Evolutionary conservation across 108 stramenopile species (phyloP).

Genomic region (Nannochloropsis gaditana): DNA sequence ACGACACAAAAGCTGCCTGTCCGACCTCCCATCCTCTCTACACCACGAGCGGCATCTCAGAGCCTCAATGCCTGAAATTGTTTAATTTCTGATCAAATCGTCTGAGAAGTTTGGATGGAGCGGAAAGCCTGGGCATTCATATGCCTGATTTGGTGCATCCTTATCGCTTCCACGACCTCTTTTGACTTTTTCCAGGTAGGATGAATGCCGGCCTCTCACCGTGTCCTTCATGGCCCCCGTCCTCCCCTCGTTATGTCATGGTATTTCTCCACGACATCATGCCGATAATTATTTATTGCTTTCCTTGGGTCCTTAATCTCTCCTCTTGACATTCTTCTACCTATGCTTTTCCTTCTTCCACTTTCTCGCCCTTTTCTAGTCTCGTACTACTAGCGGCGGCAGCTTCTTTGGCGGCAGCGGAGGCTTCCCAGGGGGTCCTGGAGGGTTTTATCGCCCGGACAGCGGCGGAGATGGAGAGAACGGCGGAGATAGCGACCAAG

Average conservation of each 20-base stretch:
- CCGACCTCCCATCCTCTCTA: too few species aligned
- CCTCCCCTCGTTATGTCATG: too few species aligned
- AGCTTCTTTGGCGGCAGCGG: not conserved
- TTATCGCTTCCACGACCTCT: not conserved
- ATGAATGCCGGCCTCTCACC: too few species aligned
- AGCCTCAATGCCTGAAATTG: too few species aligned
- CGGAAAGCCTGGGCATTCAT: not conserved
- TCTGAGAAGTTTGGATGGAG: not conserved
- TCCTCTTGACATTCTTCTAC: not conserved
- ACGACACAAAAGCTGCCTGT: too few species aligned
- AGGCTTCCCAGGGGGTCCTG: not conserved
- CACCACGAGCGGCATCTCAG: too few species aligned
- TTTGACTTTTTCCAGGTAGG: slow-evolving; percentile 9
- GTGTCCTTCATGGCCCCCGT: too few species aligned
- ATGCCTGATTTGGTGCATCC: not conserved
- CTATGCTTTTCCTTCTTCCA: not conserved
- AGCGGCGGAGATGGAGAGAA: not conserved
- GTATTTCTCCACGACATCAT: too few species aligned
- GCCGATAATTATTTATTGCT: too few species aligned
- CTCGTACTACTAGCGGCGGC: slow-evolving; percentile 15
- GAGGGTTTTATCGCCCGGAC: not conserved
- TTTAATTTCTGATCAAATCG: too few species aligned
- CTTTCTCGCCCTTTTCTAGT: not conserved
- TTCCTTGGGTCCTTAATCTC: too few species aligned
- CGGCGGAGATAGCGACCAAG: not conserved